phyloP scores from a whole-genome alignment of 768 basidiomycete genomes.

The Galerina sulciceps region DNA sequence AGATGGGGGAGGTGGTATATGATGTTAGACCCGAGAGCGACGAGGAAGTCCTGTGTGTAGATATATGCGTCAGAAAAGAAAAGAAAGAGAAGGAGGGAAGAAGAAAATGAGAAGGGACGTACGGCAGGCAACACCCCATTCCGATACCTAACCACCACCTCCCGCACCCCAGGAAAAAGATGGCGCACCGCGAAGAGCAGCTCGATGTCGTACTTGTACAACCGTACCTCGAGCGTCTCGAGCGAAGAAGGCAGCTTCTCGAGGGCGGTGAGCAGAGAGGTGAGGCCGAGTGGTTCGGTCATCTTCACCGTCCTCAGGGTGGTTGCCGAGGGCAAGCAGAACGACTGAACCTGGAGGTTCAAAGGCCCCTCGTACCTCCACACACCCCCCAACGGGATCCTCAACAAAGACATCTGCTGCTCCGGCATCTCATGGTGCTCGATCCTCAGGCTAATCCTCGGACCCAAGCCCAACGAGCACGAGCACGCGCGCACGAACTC shows the following conservation, averaged over 20 bases:
- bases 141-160: conserved; percentile 26
- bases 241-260: conserved; percentile 25
- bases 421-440: conserved; percentile 30
- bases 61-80: no score
- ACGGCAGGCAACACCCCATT: conserved; percentile 27
- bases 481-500: conserved; percentile 15
- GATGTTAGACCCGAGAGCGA: no score
- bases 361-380: conserved; percentile 32
- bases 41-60: no score
- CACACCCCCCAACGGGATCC: conserved; percentile 24
- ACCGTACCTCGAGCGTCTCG: conserved; percentile 24
- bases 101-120: background rate
- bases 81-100: no score
- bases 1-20: no score
- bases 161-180: conserved; percentile 21
- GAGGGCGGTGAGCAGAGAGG: conserved; percentile 19
- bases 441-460: conserved; percentile 21
- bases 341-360: conserved; percentile 12
- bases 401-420: conserved; percentile 22
- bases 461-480: no score
- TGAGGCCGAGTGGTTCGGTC: conserved; percentile 24
- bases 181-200: conserved; percentile 30
- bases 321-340: background rate
- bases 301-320: conserved; percentile 24
- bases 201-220: conserved; percentile 33